These are phyloP conservation scores for Withania somnifera DNA, from an alignment of 305 asterid genomes.

Conservation along the genomic window DNA sequence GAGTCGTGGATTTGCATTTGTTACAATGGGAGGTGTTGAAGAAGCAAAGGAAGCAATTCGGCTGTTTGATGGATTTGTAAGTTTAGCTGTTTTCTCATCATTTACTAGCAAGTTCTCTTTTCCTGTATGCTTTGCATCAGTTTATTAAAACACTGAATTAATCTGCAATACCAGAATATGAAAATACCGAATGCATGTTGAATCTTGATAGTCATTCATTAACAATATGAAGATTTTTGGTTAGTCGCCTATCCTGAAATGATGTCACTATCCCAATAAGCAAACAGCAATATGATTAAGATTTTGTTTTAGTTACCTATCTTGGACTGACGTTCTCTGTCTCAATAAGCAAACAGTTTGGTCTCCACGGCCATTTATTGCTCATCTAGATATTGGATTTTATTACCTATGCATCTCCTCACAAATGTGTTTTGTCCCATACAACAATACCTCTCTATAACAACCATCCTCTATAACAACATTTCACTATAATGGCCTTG, in stretches of 20 bases:
- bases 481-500: neutral
- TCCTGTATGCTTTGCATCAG: neutral
- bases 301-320: neutral
- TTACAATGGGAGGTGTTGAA: conserved; percentile 68
- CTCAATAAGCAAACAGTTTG: neutral
- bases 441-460: neutral
- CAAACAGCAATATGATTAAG: neutral
- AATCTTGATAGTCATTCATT: neutral
- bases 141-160: neutral
- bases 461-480: neutral
- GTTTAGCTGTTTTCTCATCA: conserved; percentile 11
- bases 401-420: neutral
- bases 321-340: neutral
- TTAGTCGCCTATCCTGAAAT: neutral
- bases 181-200: neutral
- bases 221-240: neutral
- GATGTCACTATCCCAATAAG: neutral
- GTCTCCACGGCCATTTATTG: neutral
- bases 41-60: conserved; percentile 83
- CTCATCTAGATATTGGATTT: neutral
- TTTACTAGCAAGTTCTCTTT: neutral
- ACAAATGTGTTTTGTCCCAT: neutral
- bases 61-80: conserved; percentile 75
- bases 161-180: neutral
- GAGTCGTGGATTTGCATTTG: conserved; percentile 88